phyloP scores from a whole-genome alignment of 2,329 filamentous ascomycete species.

The Cadophora gregata region DNA sequence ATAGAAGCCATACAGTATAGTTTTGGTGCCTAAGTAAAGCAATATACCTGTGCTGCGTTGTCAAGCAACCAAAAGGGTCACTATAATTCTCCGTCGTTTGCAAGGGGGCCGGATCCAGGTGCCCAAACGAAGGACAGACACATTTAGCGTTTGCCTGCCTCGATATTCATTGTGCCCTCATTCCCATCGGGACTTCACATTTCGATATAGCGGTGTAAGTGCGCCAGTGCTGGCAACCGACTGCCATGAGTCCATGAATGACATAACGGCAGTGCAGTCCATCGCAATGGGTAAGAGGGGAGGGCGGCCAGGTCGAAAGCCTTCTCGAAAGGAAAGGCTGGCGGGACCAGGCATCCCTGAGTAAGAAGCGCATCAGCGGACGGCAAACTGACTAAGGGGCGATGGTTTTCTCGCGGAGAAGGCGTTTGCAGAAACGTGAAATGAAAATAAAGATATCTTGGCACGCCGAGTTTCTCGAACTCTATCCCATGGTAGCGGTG shows the following conservation, averaged over 20 bases:
- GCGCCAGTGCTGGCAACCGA: slow-evolving; percentile 15
- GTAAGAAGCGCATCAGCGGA: slow-evolving; percentile 22
- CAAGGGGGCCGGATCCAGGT: slow-evolving; percentile 23
- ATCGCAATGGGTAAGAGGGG: not conserved
- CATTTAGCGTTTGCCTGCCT: slow-evolving; percentile 29
- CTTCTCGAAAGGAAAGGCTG: slow-evolving; percentile 6
- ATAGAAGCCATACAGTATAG: slow-evolving; percentile 20
- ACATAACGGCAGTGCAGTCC: slow-evolving; percentile 3
- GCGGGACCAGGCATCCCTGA: slow-evolving; percentile 16
- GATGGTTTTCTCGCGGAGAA: slow-evolving; percentile 29
- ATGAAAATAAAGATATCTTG: slow-evolving; percentile 32
- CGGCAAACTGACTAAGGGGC: slow-evolving; percentile 19
- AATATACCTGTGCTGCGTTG: slow-evolving; percentile 38
- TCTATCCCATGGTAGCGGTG: slow-evolving; percentile 32
- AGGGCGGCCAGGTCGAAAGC: slow-evolving; percentile 10
- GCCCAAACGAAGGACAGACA: slow-evolving; percentile 36
- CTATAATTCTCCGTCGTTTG: slow-evolving; percentile 40
- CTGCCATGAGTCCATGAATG: too few species aligned
- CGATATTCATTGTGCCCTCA: slow-evolving; percentile 31
- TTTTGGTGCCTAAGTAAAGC: slow-evolving; percentile 40
- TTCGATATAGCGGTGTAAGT: slow-evolving; percentile 21
- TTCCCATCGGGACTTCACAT: slow-evolving; percentile 39
- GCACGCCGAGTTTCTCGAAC: slow-evolving; percentile 16
- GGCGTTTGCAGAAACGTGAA: slow-evolving; percentile 30
- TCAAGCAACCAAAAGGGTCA: slow-evolving; percentile 25